Base-by-base conservation (phyloP, 2,329 filamentous ascomycete species). In the Decorospora gaudefroyi region DNA sequence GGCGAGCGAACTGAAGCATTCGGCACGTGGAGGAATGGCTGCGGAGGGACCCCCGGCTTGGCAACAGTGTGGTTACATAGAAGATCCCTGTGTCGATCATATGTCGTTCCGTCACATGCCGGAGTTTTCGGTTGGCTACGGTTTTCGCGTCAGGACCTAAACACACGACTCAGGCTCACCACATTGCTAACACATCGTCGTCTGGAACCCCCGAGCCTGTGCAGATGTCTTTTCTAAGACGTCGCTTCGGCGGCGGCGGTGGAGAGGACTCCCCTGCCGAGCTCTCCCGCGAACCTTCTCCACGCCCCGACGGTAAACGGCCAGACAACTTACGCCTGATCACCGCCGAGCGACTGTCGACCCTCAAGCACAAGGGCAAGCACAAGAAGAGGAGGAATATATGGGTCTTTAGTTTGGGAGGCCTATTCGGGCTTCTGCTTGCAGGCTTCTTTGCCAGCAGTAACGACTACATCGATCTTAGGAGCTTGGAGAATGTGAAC, bases 361-460 rank as follows among this genome's bases (percentile, higher is more conserved):
- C 76, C 50, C 70, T 80, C 50, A 65, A 75, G 46, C 64, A 62
- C 12, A 71, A 73, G 53, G 57, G 71, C 12, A 69, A 65, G 28
- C 61, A 65, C 41, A 72, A 63, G 42, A 95, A 92, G 73, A 82
- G 88, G 57, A 83, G 85, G 51, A 88, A 83, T 70, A 85, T 85
- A 2, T 83, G 95, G 63, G 87, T 96, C 18, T 97, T 99, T 71
- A 75, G 86, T 7, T 77, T 99, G 13, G 93, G 93, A 21, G 89
- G 90, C 27, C 64, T 99, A n/a, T 92, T 93, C 60, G 93, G 93
- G 9, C 80, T 99, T 42, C 74, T 95, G n/a, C 79, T 86, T 2
- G 93, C 93, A 1, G 86, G 90, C 19, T 90, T 96, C 71, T 93
- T 99, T 59, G 92, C 91, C 19, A 86, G 87, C 55, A 88, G 81